A percentile compares a stretch with the other conserved stretches of the same genome.
These are phyloP conservation scores for Arthrobotrys megalospora DNA, from an alignment of 2,329 filamentous ascomycete species.

Conservation along the genomic window DNA sequence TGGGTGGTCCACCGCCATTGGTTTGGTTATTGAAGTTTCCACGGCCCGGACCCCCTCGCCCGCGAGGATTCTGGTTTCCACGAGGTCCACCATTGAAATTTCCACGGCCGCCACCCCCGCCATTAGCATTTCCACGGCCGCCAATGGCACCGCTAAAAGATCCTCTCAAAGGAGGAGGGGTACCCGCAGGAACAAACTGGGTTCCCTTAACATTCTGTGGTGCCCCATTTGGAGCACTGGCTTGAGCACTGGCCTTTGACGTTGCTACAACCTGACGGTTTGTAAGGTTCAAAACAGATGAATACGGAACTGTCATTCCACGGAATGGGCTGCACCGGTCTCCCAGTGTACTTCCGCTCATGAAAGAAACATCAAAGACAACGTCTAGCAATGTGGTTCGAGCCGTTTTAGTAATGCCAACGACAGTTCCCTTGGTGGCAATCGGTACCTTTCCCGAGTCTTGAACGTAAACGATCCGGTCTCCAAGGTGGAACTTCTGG, in stretches of 20 bases:
- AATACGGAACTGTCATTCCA: constrained; percentile 88
- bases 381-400: constrained; percentile 88
- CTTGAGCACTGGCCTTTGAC: constrained; percentile 75
- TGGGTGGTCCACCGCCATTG: constrained; percentile 19
- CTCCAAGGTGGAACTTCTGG: constrained; percentile 86
- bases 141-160: constrained; percentile 74
- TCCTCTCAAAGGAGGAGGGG: constrained; percentile 73
- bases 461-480: constrained; percentile 92
- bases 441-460: constrained; percentile 96
- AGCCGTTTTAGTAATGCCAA: constrained; percentile 90
- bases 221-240: constrained; percentile 68
- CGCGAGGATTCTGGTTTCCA: constrained; percentile 64
- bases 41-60: constrained; percentile 67
- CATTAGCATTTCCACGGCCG: constrained; percentile 65
- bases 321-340: constrained; percentile 93
- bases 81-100: constrained; percentile 39
- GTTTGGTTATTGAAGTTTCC: constrained; percentile 62
- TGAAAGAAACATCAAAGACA: constrained; percentile 94
- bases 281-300: constrained; percentile 89
- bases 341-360: constrained; percentile 93
- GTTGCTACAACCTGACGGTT: constrained; percentile 82
- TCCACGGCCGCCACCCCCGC: constrained; percentile 41
- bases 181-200: constrained; percentile 75
- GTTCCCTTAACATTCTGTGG: constrained; percentile 71
- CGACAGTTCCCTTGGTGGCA: constrained; percentile 90